phyloP scores from a whole-genome alignment of 352 stramenopile species.

The Globisporangium middletonii region DNA sequence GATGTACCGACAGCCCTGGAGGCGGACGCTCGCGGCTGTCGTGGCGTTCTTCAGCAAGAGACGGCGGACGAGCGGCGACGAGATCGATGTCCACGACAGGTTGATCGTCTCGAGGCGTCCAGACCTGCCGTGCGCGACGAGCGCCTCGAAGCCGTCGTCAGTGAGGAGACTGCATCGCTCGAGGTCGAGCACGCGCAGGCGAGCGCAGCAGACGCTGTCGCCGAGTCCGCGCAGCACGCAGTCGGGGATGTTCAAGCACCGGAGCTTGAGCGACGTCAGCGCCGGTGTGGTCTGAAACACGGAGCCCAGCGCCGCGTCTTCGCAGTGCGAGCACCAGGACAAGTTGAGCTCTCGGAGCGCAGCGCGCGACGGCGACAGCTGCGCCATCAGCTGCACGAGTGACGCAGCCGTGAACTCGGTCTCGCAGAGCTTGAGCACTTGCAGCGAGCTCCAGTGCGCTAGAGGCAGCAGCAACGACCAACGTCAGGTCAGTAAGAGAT shows the following conservation, averaged over 20 bases:
- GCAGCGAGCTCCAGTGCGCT: slow-evolving; percentile 9
- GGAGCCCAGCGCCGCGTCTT: slow-evolving; percentile 3
- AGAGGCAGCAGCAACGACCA: neutral
- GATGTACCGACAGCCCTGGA: slow-evolving; percentile 18
- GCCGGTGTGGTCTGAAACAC: slow-evolving; percentile 8
- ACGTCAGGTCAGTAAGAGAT: neutral
- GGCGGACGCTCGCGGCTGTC: slow-evolving; percentile 12
- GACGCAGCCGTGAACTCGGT: slow-evolving; percentile 13
- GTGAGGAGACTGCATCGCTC: slow-evolving; percentile 18
- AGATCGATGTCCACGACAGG: slow-evolving; percentile 18
- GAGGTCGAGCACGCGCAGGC: slow-evolving; percentile 15
- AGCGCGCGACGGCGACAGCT: neutral
- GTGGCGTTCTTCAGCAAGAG: slow-evolving; percentile 6
- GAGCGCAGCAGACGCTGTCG: neutral
- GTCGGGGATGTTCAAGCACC: slow-evolving; percentile 15
- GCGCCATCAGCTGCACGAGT: neutral
- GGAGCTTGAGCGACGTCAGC: slow-evolving; percentile 13
- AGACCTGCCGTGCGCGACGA: neutral
- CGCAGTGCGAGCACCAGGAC: slow-evolving; percentile 19
- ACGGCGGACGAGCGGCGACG: neutral
- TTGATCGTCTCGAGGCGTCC: slow-evolving; percentile 16
- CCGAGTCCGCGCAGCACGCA: slow-evolving; percentile 3
- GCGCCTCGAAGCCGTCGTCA: slow-evolving; percentile 7
- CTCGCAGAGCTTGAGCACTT: slow-evolving; percentile 10
- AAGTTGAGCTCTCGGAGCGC: slow-evolving; percentile 12